A percentile compares a stretch with the other conserved stretches of the same genome.
These are phyloP conservation scores for Priceomyces melissophilus DNA, from an alignment of 805 yeast species.

Conservation along the genomic window DNA sequence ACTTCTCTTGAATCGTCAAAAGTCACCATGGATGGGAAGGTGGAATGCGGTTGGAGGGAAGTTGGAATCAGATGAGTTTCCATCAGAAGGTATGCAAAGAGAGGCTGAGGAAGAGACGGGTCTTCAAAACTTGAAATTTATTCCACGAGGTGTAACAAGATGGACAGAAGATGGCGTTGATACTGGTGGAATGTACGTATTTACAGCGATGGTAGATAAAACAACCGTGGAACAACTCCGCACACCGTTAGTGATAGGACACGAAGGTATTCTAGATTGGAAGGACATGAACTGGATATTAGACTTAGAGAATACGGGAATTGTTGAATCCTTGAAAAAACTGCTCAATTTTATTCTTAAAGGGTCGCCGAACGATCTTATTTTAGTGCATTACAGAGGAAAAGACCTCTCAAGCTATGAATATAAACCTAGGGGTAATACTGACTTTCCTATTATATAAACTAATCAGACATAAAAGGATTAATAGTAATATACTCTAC, in stretches of 20 bases:
- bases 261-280: slow-evolving; percentile 45
- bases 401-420: slow-evolving; percentile 6
- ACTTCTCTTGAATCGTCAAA: slow-evolving; percentile 37
- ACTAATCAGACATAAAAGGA: slow-evolving; percentile 1
- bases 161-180: slow-evolving; percentile 28
- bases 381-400: neutral
- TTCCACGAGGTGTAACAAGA: slow-evolving; percentile 30
- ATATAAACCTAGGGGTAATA: slow-evolving; percentile 10
- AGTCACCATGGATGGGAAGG: slow-evolving; percentile 45
- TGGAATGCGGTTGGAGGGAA: slow-evolving; percentile 50
- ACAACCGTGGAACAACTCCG: slow-evolving; percentile 20
- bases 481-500: slow-evolving; percentile 13
- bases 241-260: slow-evolving; percentile 27
- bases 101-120: slow-evolving; percentile 44
- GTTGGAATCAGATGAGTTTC: slow-evolving; percentile 30
- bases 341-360: neutral
- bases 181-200: slow-evolving; percentile 37
- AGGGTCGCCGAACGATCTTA: neutral
- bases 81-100: slow-evolving; percentile 37
- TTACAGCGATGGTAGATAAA: slow-evolving; percentile 32
- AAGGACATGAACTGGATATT: slow-evolving; percentile 34
- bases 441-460: slow-evolving; percentile 4
- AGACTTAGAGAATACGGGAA: slow-evolving; percentile 33
- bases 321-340: slow-evolving; percentile 23
- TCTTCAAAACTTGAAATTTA: slow-evolving; percentile 23